These are phyloP conservation scores for Rickenella mellea DNA, from an alignment of 768 basidiomycete species.

Conservation along the genomic window DNA sequence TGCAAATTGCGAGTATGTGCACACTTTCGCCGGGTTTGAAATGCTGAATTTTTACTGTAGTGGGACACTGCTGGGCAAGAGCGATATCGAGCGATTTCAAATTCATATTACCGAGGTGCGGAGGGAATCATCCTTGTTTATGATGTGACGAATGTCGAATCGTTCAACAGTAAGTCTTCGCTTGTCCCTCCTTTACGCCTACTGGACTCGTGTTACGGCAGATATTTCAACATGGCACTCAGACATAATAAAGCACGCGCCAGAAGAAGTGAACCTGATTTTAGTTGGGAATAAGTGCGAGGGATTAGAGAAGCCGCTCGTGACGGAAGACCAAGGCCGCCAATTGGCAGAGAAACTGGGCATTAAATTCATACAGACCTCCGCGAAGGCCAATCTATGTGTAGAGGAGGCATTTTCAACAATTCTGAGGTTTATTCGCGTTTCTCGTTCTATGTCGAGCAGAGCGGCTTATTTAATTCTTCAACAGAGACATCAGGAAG, in stretches of 20 bases:
- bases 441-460: too few species aligned
- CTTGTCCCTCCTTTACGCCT: too few species aligned
- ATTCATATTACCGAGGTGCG: slow-evolving; percentile 87
- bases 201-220: too few species aligned
- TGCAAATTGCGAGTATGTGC: slow-evolving; percentile 30
- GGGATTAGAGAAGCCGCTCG: slow-evolving; percentile 49
- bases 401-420: slow-evolving; percentile 77
- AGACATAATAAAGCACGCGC: slow-evolving; percentile 90
- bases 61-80: slow-evolving; percentile 97
- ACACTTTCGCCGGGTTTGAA: slow-evolving; percentile 83
- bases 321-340: slow-evolving; percentile 66
- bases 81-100: slow-evolving; percentile 90
- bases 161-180: too few species aligned
- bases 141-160: slow-evolving; percentile 86
- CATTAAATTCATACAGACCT: slow-evolving; percentile 86
- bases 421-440: too few species aligned
- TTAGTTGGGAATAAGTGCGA: slow-evolving; percentile 93
- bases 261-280: slow-evolving; percentile 79
- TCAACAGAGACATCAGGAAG: too few species aligned
- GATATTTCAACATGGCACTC: slow-evolving; percentile 88
- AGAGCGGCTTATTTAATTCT: too few species aligned
- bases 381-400: slow-evolving; percentile 82
- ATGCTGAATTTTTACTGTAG: not conserved
- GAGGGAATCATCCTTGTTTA: slow-evolving; percentile 85
- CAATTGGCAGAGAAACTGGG: slow-evolving; percentile 75